Evolutionary conservation across 139 green algal species (phyloP), one percentile per base, ranked within the genome.

Genomic region (Closterium sp.): DNA sequence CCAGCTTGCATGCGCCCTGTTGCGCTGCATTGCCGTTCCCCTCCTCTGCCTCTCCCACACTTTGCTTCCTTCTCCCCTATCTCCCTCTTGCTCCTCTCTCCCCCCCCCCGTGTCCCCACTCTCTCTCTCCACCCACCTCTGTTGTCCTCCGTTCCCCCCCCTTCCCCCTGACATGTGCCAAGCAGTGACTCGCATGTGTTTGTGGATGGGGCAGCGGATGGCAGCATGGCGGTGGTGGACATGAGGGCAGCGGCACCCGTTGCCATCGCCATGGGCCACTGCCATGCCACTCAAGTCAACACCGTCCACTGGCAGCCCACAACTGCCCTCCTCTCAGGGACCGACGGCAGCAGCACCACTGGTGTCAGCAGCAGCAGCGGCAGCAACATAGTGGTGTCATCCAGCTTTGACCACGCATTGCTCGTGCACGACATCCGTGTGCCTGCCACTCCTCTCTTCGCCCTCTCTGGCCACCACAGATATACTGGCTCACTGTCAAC

Each of bases 271-370:
- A 25, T 93, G 89, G 34, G 55, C 28, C 28, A 66, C 66, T 38
- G 23, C 33, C 91, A 94, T 34, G 30, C 81, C 33, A 87, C 81
- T 33, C 89, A 25, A 9, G 33, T 92, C 88, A 94, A 94, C 85
- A 90, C 93, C 31, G 91, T 94, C 30, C 28, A 91, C 81, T 94
- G 91, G 91, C 87, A 92, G 25, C 91, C 91, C 10, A 35, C 88
- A 34, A 76, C 55, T 5, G 1, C 43, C 84, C 84, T 34, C 32
- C 19, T 23, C 31, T 87, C 84, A 4, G 19, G 21, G 12, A 87
- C 84, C 12, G 9, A 2, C 84, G 0, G 0, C 12, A 23, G 30
- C 1, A 87, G 1, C 31, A 34, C 31, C 31, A 34, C 31, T 23
- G 30, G 31, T 12, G 84, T 19, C 9, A 87, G 31, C 31, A 28